Evolutionary conservation across 371 early-diverging fungal genomes (phyloP).

Genomic region (Haplosporangium sp.): DNA sequence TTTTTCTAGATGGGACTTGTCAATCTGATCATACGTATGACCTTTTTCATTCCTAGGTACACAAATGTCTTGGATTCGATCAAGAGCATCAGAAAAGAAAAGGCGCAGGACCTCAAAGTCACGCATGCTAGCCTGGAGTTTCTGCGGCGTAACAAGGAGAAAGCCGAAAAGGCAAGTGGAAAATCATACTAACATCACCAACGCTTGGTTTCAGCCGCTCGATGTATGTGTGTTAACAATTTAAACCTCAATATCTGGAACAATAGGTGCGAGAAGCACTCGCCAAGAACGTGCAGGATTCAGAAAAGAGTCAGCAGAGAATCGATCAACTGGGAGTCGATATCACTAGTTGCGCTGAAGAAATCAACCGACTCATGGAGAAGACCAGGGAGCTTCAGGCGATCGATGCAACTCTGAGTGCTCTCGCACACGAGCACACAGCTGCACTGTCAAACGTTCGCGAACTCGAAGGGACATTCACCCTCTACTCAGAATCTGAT

Average conservation of each 20-base stretch:
- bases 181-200: background rate
- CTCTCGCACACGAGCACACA: conserved; percentile 56
- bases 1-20: background rate
- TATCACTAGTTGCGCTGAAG: conserved; percentile 47
- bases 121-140: conserved; percentile 74
- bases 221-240: background rate
- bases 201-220: background rate
- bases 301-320: conserved; percentile 50
- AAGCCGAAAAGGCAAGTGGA: conserved; percentile 73
- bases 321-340: conserved; percentile 61
- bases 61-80: conserved; percentile 93
- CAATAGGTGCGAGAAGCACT: conserved; percentile 31
- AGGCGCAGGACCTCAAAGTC: conserved; percentile 72
- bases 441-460: conserved; percentile 56
- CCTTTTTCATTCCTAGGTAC: conserved; percentile 64
- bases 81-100: conserved; percentile 82
- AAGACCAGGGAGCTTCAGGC: conserved; percentile 56
- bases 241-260: background rate
- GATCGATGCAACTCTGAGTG: conserved; percentile 46
- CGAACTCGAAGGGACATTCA: conserved; percentile 62
- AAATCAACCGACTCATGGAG: conserved; percentile 57
- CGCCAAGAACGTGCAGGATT: conserved; percentile 47
- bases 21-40: background rate
- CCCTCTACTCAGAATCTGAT: conserved; percentile 63
- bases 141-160: conserved; percentile 75